Percentiles rank a stretch among this genome's conserved stretches.
These are phyloP conservation scores for Rhinocladiella mackenziei DNA, from an alignment of 2,329 filamentous ascomycete genomes.

Conservation along the genomic window DNA sequence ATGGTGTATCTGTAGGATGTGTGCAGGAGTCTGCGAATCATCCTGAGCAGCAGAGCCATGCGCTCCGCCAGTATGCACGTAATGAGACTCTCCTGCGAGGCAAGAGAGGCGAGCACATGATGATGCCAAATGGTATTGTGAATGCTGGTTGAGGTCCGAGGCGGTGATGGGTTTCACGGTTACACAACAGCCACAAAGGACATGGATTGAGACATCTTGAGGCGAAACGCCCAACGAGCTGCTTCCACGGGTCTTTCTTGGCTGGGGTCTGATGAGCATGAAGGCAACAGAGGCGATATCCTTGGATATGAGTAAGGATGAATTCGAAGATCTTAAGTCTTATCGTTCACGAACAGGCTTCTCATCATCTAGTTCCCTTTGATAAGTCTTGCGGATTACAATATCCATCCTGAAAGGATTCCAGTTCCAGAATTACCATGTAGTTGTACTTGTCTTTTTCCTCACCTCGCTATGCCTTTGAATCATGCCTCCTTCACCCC, in stretches of 20 bases:
- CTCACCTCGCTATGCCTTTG: not conserved
- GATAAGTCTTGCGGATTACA: too few species aligned
- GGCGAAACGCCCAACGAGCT: not conserved
- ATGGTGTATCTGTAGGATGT: slow-evolving; percentile 13
- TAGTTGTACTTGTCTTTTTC: not conserved
- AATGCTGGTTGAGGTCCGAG: not conserved
- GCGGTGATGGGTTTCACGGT: slow-evolving; percentile 4
- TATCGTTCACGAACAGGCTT: too few species aligned
- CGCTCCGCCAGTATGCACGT: not conserved
- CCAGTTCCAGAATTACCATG: too few species aligned
- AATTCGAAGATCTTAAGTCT: too few species aligned
- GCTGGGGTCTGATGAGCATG: too few species aligned
- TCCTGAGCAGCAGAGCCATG: not conserved
- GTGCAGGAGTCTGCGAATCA: slow-evolving; percentile 3
- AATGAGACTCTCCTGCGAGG: not conserved
- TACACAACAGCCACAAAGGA: slow-evolving; percentile 8
- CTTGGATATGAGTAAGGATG: too few species aligned
- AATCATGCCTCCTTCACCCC: not conserved
- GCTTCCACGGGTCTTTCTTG: too few species aligned
- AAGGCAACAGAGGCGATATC: too few species aligned
- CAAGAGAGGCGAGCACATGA: not conserved
- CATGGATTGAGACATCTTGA: not conserved
- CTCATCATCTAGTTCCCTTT: too few species aligned
- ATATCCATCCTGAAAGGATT: too few species aligned
- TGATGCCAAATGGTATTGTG: slow-evolving; percentile 1